Percentiles rank a stretch among this genome's conserved stretches.
Evolutionary conservation across 805 yeast species (phyloP).

Genomic region (Saccharomyces kudriavzevii): DNA sequence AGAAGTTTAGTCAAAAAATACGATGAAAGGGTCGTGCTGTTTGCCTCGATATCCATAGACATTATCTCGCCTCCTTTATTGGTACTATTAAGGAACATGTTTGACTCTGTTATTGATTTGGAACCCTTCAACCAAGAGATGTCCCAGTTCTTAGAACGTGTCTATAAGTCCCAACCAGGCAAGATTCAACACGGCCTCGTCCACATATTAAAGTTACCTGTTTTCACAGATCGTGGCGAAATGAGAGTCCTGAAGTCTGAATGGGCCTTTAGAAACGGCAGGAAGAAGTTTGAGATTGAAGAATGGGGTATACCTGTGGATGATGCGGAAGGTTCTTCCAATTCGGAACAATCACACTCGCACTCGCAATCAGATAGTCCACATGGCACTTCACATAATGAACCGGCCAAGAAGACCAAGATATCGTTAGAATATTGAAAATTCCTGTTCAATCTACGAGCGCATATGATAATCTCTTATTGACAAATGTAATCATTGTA

Average conservation of each 20-base stretch:
- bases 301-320: constrained; percentile 98
- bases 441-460: neutral
- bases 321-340: constrained; percentile 45
- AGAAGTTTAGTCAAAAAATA: constrained; percentile 44
- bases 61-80: constrained; percentile 46
- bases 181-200: constrained; percentile 82
- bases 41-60: constrained; percentile 55
- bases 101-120: constrained; percentile 63
- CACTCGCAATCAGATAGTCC: constrained; percentile 4
- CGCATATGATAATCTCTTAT: neutral
- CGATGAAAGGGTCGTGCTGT: constrained; percentile 39
- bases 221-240: constrained; percentile 58
- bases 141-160: constrained; percentile 55
- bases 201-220: constrained; percentile 65
- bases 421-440: constrained; percentile 11
- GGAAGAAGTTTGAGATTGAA: constrained; percentile 75
- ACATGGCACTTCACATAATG: neutral
- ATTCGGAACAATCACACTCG: neutral
- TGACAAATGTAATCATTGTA: neutral
- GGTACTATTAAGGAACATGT: constrained; percentile 47
- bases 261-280: constrained; percentile 78
- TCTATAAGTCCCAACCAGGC: constrained; percentile 53
- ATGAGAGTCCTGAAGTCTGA: constrained; percentile 73
- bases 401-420: constrained; percentile 6
- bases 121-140: constrained; percentile 77